These are phyloP conservation scores for Nematodospora valgi DNA, from an alignment of 805 yeast species.

Conservation along the genomic window DNA sequence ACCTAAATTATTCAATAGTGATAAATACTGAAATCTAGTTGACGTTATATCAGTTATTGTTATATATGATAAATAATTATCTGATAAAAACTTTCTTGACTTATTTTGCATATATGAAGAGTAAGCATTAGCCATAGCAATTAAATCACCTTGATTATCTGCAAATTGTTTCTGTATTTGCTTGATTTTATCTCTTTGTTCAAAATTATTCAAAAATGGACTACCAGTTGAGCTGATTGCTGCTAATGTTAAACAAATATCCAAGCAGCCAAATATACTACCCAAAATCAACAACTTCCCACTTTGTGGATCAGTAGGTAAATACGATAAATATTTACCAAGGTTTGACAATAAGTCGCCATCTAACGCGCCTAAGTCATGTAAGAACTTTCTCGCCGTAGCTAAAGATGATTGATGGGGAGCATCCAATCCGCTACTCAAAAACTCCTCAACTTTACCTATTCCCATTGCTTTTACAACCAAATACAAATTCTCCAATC, in stretches of 20 bases:
- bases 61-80: conserved; percentile 58
- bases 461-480: conserved; percentile 90
- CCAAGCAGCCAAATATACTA: conserved; percentile 78
- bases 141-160: conserved; percentile 67
- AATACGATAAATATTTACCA: conserved; percentile 73
- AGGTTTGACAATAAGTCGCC: conserved; percentile 57
- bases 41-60: conserved; percentile 70
- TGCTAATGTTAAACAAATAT: conserved; percentile 74
- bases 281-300: conserved; percentile 82
- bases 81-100: conserved; percentile 45
- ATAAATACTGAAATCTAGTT: conserved; percentile 63
- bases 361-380: conserved; percentile 70
- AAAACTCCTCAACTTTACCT: conserved; percentile 62
- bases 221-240: conserved; percentile 69
- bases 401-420: conserved; percentile 56
- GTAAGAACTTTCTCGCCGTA: conserved; percentile 50
- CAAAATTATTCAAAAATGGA: conserved; percentile 65
- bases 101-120: conserved; percentile 44
- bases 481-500: conserved; percentile 77
- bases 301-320: conserved; percentile 84
- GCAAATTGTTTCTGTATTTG: conserved; percentile 35
- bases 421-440: conserved; percentile 76
- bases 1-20: conserved; percentile 74
- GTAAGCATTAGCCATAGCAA: conserved; percentile 62
- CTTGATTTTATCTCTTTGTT: conserved; percentile 63